These are phyloP conservation scores for Tilletia indica DNA, from an alignment of 1,284 basidiomycete genomes.

Conservation along the genomic window DNA sequence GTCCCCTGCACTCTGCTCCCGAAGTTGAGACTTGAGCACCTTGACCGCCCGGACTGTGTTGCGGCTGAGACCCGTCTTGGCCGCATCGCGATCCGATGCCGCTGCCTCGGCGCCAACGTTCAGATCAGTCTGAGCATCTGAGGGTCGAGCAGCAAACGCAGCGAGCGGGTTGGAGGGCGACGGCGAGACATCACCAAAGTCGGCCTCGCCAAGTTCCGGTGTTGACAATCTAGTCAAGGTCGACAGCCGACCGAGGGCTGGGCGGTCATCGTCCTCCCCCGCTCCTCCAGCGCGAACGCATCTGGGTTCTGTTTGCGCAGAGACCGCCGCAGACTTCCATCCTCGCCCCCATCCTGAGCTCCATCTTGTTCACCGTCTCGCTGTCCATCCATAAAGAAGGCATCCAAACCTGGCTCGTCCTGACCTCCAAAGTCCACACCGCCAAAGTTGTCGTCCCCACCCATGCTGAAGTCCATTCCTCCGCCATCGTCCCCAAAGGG, in stretches of 20 bases:
- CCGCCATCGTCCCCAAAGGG: slow-evolving; percentile 52
- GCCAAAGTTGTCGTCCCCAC: background rate
- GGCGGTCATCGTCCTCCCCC: slow-evolving; percentile 12
- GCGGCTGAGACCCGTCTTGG: slow-evolving; percentile 70
- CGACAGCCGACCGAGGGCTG: slow-evolving; percentile 33
- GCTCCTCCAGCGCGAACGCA: background rate
- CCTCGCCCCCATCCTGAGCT: slow-evolving; percentile 57
- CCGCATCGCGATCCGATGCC: slow-evolving; percentile 59
- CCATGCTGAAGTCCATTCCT: slow-evolving; percentile 57
- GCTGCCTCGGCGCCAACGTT: slow-evolving; percentile 58
- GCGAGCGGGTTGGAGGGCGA: slow-evolving; percentile 73
- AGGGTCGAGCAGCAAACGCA: slow-evolving; percentile 70
- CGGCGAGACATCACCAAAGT: slow-evolving; percentile 58
- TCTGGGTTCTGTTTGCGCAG: slow-evolving; percentile 2
- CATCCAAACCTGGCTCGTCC: background rate
- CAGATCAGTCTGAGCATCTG: slow-evolving; percentile 49
- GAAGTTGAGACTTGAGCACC: slow-evolving; percentile 70
- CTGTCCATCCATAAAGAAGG: slow-evolving; percentile 29
- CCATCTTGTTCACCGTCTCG: background rate
- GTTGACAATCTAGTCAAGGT: slow-evolving; percentile 43
- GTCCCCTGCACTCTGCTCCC: slow-evolving; percentile 39
- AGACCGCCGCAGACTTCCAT: background rate
- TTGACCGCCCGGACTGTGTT: slow-evolving; percentile 85
- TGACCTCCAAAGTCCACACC: no score
- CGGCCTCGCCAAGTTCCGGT: slow-evolving; percentile 63